Evolutionary conservation across 2,329 filamentous ascomycete genomes (phyloP).

Genomic region (Colletotrichum sp.): DNA sequence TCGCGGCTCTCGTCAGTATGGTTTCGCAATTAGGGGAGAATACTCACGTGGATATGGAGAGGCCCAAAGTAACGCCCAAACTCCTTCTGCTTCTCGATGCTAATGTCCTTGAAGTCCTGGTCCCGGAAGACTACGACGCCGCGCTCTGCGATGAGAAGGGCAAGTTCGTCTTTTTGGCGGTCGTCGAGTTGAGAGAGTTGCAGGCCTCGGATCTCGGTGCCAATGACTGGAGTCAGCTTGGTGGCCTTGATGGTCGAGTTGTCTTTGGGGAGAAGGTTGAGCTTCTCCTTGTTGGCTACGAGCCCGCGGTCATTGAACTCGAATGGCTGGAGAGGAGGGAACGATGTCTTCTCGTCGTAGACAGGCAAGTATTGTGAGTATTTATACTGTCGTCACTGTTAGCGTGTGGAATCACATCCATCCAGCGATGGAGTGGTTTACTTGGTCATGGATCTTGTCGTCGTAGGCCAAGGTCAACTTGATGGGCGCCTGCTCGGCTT

Average conservation of each 20-base stretch:
- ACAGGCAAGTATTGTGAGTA: slow-evolving; percentile 37
- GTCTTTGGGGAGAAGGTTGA: slow-evolving; percentile 28
- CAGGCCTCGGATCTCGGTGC: slow-evolving; percentile 45
- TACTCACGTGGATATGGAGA: slow-evolving; percentile 36
- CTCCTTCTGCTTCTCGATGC: slow-evolving; percentile 4
- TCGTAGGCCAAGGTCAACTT: slow-evolving; percentile 9
- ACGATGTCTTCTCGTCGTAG: slow-evolving; percentile 33
- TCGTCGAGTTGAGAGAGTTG: slow-evolving; percentile 43
- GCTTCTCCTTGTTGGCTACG: slow-evolving; percentile 33
- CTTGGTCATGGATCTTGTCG: background rate
- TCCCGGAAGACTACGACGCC: slow-evolving; percentile 43
- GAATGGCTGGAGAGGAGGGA: slow-evolving; percentile 33
- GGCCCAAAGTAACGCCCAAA: slow-evolving; percentile 35
- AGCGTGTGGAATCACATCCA: background rate
- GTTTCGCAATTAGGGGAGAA: too few species aligned
- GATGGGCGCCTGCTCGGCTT: background rate
- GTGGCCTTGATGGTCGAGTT: slow-evolving; percentile 24
- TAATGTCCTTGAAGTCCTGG: slow-evolving; percentile 32
- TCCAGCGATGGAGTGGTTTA: background rate
- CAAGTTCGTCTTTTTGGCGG: slow-evolving; percentile 45
- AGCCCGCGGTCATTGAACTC: slow-evolving; percentile 35
- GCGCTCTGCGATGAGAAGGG: slow-evolving; percentile 45
- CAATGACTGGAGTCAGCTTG: slow-evolving; percentile 31
- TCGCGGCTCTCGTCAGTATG: background rate
- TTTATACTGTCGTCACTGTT: slow-evolving; percentile 28